Evolutionary conservation across 2,329 filamentous ascomycete species (phyloP).

Genomic region (Calonectria multiphialidica): DNA sequence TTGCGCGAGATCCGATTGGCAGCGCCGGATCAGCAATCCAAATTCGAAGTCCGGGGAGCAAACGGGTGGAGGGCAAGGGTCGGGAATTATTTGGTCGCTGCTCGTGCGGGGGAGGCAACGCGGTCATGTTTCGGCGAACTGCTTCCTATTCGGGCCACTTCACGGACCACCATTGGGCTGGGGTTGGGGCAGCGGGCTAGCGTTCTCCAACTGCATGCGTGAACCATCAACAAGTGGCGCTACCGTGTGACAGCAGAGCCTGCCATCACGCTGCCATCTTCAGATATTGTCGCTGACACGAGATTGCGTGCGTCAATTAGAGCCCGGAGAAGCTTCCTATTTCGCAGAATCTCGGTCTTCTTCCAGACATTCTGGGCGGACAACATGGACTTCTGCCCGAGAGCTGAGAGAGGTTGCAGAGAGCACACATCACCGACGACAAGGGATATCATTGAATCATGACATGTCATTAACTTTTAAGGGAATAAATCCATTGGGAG

Average conservation of each 20-base stretch:
- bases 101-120: background rate
- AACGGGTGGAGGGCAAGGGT: background rate
- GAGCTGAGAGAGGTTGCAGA: background rate
- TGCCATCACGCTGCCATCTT: too few relatives aligned
- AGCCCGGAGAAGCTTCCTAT: background rate
- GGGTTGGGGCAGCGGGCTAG: background rate
- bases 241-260: background rate
- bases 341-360: background rate
- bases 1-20: background rate
- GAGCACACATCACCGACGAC: background rate
- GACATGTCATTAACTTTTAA: background rate
- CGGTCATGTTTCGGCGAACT: background rate
- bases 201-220: background rate
- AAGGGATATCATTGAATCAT: too few relatives aligned
- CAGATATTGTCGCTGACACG: background rate
- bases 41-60: background rate
- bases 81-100: background rate
- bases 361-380: background rate
- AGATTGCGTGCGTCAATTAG: background rate
- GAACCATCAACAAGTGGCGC: background rate
- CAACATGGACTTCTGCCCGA: background rate
- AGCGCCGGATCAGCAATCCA: too few relatives aligned
- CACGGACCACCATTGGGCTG: background rate
- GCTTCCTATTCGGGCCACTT: background rate
- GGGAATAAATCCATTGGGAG: too few relatives aligned